Evolutionary conservation across 2,329 filamentous ascomycete species (phyloP), one percentile per base, ranked within the genome.

Genomic region (Drechslera avenae): DNA sequence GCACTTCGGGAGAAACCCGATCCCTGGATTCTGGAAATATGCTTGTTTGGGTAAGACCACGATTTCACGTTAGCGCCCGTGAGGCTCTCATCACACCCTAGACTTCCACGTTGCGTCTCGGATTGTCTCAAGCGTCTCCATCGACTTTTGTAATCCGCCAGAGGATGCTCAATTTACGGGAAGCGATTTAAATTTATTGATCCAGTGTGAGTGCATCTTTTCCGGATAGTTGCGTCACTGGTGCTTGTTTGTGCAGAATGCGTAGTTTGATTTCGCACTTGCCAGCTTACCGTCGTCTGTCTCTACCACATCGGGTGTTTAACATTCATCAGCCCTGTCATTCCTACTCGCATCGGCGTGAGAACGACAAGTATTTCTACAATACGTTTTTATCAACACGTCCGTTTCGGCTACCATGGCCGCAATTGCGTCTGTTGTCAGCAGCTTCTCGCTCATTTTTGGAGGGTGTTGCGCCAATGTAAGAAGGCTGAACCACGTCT

Each of bases 391-490:
- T 28, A 28, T 28, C 26, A 28, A 10, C 26, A 12, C 26, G 21
- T 23, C 21, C 12, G 9, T 3, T 32, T 9, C 12, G 13, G 13
- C 39, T 35, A 45, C 23, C 41, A 73, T 73, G 69, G 69, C 69
- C 43, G 67, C 67, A 16, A 47, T 73, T 41, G 70, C 69, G 10
- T 63, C 73, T 16, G 64, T 76, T 31, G 63, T 71, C 8, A 73
- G 74, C 50, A 95, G 95, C 82, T 81, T 93, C 50, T 82, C 81
- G 43, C 82, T 97, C 60, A 97, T 99, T 52, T 97, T 99, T 73
- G 94, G 94, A 43, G 94, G 94, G 23, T 96, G 91, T 71, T 96
- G 92, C 76, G 91, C 90, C 30, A 96, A 96, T 81, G 92, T 92
- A 78, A 75, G 85, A 33, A 26, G 6, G 1, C 3, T 33, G 16